A percentile compares a stretch with the other conserved stretches of the same genome.
These are phyloP conservation scores for Starmera caribaea DNA, from an alignment of 805 yeast genomes.

Conservation along the genomic window DNA sequence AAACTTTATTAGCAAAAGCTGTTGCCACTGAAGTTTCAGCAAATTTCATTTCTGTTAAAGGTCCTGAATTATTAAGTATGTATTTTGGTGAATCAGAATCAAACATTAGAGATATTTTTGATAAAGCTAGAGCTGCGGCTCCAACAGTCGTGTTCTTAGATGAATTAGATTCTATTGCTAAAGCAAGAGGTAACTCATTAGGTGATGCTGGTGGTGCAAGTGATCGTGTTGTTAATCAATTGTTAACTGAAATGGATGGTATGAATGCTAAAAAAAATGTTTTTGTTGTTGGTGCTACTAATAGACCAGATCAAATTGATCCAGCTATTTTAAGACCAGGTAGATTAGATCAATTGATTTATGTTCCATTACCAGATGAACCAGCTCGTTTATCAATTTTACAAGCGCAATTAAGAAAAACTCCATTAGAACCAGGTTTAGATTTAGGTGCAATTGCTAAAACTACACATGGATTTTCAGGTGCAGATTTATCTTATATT, in stretches of 20 bases:
- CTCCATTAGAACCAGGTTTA: constrained; percentile 97
- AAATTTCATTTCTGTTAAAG: constrained; percentile 93
- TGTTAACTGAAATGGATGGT: constrained; percentile 98
- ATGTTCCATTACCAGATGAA: constrained; percentile 98
- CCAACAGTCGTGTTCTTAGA: constrained; percentile 98
- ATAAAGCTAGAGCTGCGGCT: constrained; percentile 98
- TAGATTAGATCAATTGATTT: constrained; percentile 95
- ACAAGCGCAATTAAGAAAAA: constrained; percentile 93
- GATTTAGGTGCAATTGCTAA: constrained; percentile 83
- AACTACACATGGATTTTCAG: constrained; percentile 95
- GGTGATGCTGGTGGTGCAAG: constrained; percentile 98
- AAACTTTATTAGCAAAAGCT: constrained; percentile 95
- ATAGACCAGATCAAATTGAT: constrained; percentile 98
- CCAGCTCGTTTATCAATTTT: constrained; percentile 87
- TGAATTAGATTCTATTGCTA: constrained; percentile 96
- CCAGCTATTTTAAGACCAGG: constrained; percentile 99
- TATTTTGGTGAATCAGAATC: constrained; percentile 99
- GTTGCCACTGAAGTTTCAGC: constrained; percentile 99
- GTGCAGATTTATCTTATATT: constrained; percentile 96
- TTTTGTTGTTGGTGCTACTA: constrained; percentile 98
- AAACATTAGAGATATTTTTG: constrained; percentile 94
- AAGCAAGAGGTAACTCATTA: constrained; percentile 84
- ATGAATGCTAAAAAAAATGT: constrained; percentile 99
- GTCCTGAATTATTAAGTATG: constrained; percentile 95
- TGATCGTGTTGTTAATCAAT: constrained; percentile 92